phyloP scores from a whole-genome alignment of 768 basidiomycete species.

The Grammothele lineata region DNA sequence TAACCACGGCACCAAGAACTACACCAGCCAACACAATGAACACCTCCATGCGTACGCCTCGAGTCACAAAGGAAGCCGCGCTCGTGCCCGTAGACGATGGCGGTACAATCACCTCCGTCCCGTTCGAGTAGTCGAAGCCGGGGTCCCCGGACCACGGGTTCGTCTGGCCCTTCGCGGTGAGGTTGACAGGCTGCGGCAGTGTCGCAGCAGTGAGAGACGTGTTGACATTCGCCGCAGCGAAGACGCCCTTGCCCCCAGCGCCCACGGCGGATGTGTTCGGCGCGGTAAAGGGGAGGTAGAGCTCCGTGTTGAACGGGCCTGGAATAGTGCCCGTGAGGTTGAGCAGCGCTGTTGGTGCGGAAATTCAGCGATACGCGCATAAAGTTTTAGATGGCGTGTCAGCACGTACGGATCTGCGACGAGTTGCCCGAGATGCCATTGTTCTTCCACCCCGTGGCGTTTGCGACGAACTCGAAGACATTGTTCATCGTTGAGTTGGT shows the following conservation, averaged over 20 bases:
- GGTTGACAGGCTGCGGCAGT: constrained; percentile 38
- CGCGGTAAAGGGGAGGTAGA: constrained; percentile 41
- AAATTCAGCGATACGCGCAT: not conserved
- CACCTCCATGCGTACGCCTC: not conserved
- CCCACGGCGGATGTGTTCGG: constrained; percentile 36
- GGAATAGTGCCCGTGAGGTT: constrained; percentile 40
- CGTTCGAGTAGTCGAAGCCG: constrained; percentile 16
- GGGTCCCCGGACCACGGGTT: constrained; percentile 21
- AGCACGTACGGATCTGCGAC: constrained; percentile 23
- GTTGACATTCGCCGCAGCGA: constrained; percentile 33
- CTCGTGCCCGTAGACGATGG: not conserved
- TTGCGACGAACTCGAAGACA: constrained; percentile 49
- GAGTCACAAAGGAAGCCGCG: not conserved
- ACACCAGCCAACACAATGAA: not conserved
- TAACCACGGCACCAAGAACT: no score
- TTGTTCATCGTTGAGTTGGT: constrained; percentile 47
- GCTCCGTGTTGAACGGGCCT: constrained; percentile 38
- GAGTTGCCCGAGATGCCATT: constrained; percentile 22
- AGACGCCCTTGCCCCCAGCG: constrained; percentile 40
- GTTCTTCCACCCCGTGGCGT: constrained; percentile 42
- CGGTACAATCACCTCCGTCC: constrained; percentile 10
- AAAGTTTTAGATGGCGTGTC: not conserved
- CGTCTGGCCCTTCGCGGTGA: constrained; percentile 27
- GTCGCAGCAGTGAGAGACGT: constrained; percentile 27
- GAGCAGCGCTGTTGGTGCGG: constrained; percentile 23